Evolutionary conservation across 441 rosid genomes (phyloP).

Genomic region (Codiaeum variegatum): DNA sequence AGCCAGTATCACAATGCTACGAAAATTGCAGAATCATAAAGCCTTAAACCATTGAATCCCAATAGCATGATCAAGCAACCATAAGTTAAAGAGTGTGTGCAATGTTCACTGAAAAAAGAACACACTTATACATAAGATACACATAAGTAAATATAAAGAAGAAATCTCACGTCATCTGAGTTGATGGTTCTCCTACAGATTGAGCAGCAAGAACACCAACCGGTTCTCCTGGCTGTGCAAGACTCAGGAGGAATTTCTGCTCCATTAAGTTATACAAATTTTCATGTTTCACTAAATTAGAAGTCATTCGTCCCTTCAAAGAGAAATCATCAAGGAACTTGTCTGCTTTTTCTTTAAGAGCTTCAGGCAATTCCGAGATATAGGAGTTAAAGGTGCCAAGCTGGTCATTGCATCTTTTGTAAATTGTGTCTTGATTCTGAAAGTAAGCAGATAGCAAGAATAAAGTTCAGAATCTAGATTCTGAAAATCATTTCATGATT

Average conservation of each 20-base stretch:
- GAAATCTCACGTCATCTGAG: conserved; percentile 93
- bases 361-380: conserved; percentile 54
- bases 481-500: not conserved
- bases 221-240: conserved; percentile 99
- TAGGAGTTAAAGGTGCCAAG: conserved; percentile 44
- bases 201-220: conserved; percentile 99
- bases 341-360: conserved; percentile 68
- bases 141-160: conserved; percentile 6
- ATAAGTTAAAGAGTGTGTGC: not conserved
- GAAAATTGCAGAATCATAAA: not conserved
- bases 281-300: conserved; percentile 40
- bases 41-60: not conserved
- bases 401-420: conserved; percentile 42
- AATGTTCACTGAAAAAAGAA: conserved; percentile 14
- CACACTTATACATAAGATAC: conserved; percentile 4
- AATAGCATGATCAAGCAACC: not conserved
- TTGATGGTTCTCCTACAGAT: conserved; percentile 99
- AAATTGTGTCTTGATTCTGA: conserved; percentile 76
- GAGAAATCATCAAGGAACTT: conserved; percentile 49
- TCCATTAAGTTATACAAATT: conserved; percentile 61
- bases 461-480: conserved; percentile 12
- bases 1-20: not conserved
- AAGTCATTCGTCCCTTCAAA: conserved; percentile 34
- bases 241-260: conserved; percentile 74
- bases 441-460: conserved; percentile 20